These are phyloP conservation scores for Fusarium foetens DNA, from an alignment of 2,329 filamentous ascomycete genomes.

Conservation along the genomic window DNA sequence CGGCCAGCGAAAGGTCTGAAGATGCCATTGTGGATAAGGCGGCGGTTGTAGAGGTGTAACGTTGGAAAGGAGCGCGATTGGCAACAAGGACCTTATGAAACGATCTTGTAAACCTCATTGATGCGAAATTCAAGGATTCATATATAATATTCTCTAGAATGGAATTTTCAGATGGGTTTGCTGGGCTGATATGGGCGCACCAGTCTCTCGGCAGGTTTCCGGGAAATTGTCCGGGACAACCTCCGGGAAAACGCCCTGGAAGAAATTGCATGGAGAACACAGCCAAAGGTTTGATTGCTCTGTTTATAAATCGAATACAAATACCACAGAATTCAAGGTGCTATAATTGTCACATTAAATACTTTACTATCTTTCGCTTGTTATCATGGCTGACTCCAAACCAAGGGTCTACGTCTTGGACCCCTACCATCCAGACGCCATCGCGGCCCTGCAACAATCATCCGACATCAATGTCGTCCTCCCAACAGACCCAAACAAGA, in stretches of 20 bases:
- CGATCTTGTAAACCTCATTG: fast-evolving
- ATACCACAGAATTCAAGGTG: too few relatives aligned
- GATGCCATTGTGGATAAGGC: neutral
- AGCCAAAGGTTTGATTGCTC: fast-evolving
- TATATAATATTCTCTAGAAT: fast-evolving
- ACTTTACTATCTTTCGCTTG: neutral
- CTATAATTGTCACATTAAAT: too few relatives aligned
- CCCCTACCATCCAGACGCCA: neutral
- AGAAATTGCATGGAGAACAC: fast-evolving
- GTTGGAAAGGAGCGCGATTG: neutral
- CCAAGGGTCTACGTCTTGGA: neutral
- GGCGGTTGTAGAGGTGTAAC: neutral
- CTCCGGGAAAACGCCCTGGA: neutral
- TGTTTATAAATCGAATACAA: fast-evolving
- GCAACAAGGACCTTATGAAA: fast-evolving
- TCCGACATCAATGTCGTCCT: neutral
- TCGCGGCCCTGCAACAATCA: fast-evolving
- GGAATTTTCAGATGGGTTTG: neutral
- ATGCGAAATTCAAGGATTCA: fast-evolving
- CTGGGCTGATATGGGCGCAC: fast-evolving
- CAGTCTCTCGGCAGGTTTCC: neutral
- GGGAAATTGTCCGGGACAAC: neutral
- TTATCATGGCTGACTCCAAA: neutral
- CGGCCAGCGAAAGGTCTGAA: neutral
- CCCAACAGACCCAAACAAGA: neutral